Percentiles rank a stretch among this genome's conserved stretches.
These are phyloP conservation scores for Eutrema japonicum DNA, from an alignment of 345 rosid species.

Conservation along the genomic window DNA sequence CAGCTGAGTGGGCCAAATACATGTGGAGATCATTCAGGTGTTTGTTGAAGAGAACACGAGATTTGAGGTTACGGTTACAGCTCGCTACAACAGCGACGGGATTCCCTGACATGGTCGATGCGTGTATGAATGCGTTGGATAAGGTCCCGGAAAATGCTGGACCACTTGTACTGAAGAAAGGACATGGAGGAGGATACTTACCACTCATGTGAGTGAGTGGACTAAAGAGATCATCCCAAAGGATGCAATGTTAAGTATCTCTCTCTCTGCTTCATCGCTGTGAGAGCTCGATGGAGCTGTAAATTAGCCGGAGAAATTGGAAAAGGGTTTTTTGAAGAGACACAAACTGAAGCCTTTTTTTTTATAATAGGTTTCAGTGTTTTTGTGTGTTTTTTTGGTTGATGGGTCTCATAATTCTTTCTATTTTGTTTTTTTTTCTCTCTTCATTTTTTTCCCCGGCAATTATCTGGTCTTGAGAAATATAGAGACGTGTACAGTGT, in stretches of 20 bases:
- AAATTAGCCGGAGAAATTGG: slow-evolving; percentile 25
- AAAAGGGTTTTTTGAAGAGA: slow-evolving; percentile 26
- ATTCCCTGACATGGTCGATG: slow-evolving; percentile 64
- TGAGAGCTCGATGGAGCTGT: slow-evolving; percentile 29
- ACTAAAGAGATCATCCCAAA: slow-evolving; percentile 23
- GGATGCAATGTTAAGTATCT: slow-evolving; percentile 27
- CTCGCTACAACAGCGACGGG: slow-evolving; percentile 85
- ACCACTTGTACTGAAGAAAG: slow-evolving; percentile 80
- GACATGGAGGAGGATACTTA: slow-evolving; percentile 95
- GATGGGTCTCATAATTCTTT: slow-evolving; percentile 31
- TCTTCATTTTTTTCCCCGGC: slow-evolving; percentile 4
- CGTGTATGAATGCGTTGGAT: slow-evolving; percentile 65
- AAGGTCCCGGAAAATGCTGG: slow-evolving; percentile 77
- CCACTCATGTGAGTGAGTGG: slow-evolving; percentile 74
- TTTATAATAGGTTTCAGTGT: background rate
- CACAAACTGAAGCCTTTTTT: slow-evolving; percentile 2
- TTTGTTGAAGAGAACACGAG: slow-evolving; percentile 84
- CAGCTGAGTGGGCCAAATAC: slow-evolving; percentile 96
- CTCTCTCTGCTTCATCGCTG: slow-evolving; percentile 28
- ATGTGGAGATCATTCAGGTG: slow-evolving; percentile 88
- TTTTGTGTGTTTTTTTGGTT: slow-evolving; percentile 20
- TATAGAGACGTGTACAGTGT: slow-evolving; percentile 38
- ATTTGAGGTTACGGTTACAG: slow-evolving; percentile 74
- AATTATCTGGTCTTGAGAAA: slow-evolving; percentile 26
- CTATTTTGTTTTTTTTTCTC: background rate